These are phyloP conservation scores for Arthroderma sp. DNA, from an alignment of 2,329 filamentous ascomycete genomes.

Conservation along the genomic window DNA sequence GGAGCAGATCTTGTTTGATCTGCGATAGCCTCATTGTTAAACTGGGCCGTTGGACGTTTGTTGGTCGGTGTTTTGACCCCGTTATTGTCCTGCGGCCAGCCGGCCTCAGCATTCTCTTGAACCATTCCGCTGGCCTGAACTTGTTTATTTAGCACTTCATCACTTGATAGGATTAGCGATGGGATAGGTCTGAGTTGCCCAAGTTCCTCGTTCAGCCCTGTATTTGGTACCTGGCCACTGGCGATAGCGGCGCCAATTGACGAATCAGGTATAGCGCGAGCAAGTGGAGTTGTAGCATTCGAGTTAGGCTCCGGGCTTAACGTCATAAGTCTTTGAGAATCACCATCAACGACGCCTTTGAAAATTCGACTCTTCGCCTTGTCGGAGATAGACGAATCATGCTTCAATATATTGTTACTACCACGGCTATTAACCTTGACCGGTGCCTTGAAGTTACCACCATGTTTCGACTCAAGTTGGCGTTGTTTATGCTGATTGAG, in stretches of 20 bases:
- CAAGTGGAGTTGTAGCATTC: constrained; percentile 46
- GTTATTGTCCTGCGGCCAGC: not conserved
- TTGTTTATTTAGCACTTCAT: constrained; percentile 10
- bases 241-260: constrained; percentile 22
- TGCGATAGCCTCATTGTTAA: not conserved
- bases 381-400: constrained; percentile 25
- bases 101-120: not conserved
- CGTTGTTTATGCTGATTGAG: constrained; percentile 29
- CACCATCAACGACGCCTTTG: constrained; percentile 32
- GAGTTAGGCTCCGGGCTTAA: constrained; percentile 40
- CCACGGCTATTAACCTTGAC: constrained; percentile 21
- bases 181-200: constrained; percentile 33
- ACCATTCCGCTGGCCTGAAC: not conserved
- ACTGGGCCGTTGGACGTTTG: constrained; percentile 17
- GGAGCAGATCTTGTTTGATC: constrained; percentile 26
- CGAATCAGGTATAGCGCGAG: constrained; percentile 37
- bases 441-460: constrained; percentile 17
- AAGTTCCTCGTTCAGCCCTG: constrained; percentile 25
- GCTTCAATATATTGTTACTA: constrained; percentile 13
- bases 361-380: constrained; percentile 34
- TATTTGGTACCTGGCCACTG: constrained; percentile 21
- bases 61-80: constrained; percentile 1
- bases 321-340: constrained; percentile 22
- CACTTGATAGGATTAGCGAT: constrained; percentile 32
- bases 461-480: constrained; percentile 8